Base-by-base conservation (phyloP, 805 yeast species). In the Spathaspora passalidarum region DNA sequence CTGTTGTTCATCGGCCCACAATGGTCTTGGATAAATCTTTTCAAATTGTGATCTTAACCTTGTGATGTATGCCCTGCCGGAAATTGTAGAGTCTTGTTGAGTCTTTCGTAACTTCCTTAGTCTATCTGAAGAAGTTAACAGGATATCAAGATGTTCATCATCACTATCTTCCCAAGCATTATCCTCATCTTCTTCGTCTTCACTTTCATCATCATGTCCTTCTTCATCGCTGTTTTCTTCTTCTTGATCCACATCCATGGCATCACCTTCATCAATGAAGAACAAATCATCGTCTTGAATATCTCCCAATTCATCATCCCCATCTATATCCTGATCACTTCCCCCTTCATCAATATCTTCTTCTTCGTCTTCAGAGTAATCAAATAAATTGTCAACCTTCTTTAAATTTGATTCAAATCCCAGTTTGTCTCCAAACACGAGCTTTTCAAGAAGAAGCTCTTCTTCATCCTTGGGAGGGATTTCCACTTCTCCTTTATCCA, bases 361-460 rank as follows among this genome's bases (percentile, higher is more conserved):
- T 43, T 58, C 64, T 10, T 64, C 68, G 14, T 73, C 79, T 38
- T 71, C 68, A 7, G 72, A 69, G 50, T 69, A 68, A 32, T 73
- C 75, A 54, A 70, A 79, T 34, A 82, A 68, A 50, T 82, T 75
- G 53, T 84, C 88, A 42, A 82, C 68, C 47, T 77, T 75, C 46
- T 76, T 81, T 58, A 88, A 70, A 49, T 82, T 85, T 25, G 64
- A 59, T 56, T 82, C 87, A 67, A 86, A 85, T 23, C 92, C 86
- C 45, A 81, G 86, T 3, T 75, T 55, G 61, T 94, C 98, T 13
- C 99, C 98, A 66, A 94, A 91, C 3, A 94, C 96, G 11, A 88
- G 73, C 62, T 80, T 86, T 51, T 91, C 96, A 42, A 94, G 76
- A 46, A 69, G 77, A 37, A 83, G 55, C 64, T 94, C 99, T 61